Evolutionary conservation across 169 alveolate species (phyloP).

Genomic region (Toxoplasma gondii): DNA sequence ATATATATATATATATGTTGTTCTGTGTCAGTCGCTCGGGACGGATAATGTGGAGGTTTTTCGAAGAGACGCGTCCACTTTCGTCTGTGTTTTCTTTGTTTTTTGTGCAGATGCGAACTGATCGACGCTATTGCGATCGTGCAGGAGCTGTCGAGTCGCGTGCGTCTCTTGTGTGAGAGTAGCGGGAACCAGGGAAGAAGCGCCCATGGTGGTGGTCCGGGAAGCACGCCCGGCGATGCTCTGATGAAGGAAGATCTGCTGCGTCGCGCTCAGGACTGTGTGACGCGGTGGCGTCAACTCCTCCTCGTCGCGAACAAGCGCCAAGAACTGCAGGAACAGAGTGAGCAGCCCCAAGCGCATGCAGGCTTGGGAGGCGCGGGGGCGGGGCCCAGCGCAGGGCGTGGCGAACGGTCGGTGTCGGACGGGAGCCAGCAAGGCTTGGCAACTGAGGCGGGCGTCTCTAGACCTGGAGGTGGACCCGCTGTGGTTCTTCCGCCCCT

Average conservation of each 20-base stretch:
- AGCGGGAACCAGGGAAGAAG: not conserved
- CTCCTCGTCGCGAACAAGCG: not conserved
- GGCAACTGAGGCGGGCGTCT: not conserved
- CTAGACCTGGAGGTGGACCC: not conserved
- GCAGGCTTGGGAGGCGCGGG: not conserved
- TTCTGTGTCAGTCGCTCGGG: too few species aligned
- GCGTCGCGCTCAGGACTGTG: constrained; percentile 48
- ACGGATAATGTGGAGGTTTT: too few species aligned
- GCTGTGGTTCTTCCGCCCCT: constrained; percentile 7
- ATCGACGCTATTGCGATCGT: constrained; percentile 48
- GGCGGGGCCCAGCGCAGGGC: not conserved
- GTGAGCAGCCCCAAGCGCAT: not conserved
- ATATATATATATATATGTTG: too few species aligned
- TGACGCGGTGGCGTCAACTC: constrained; percentile 50
- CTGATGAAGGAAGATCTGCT: constrained; percentile 30
- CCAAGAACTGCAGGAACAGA: constrained; percentile 39
- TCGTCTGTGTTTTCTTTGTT: not conserved
- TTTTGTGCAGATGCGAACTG: constrained; percentile 25
- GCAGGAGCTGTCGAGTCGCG: constrained; percentile 48
- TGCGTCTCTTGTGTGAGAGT: not conserved
- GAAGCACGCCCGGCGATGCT: constrained; percentile 14
- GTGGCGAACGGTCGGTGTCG: not conserved
- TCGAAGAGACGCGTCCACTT: too few species aligned
- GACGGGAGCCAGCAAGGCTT: not conserved
- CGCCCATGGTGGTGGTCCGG: not conserved